Percentiles rank a stretch among this genome's conserved stretches.
phyloP scores from a whole-genome alignment of 2,329 filamentous ascomycete genomes.

The Epicoccum nigrum region DNA sequence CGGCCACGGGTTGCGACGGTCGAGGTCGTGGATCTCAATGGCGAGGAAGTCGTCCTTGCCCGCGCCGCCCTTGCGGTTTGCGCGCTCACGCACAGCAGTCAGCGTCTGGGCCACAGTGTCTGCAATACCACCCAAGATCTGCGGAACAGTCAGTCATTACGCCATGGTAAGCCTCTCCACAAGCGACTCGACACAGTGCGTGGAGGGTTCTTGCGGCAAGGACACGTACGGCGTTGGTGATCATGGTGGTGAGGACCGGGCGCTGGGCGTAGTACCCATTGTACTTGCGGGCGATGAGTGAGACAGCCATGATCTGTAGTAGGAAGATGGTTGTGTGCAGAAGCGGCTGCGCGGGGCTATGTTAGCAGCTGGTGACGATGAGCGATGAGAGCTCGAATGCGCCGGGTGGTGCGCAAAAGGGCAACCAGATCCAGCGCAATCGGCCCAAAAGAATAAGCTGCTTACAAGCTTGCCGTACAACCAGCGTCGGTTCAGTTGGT shows the following conservation, averaged over 20 bases:
- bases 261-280: constrained; percentile 92
- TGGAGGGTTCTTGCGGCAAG: neutral
- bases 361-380: constrained; percentile 20
- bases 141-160: constrained; percentile 13
- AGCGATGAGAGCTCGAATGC: constrained; percentile 9
- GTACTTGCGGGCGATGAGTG: constrained; percentile 82
- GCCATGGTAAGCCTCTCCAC: neutral
- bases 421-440: neutral
- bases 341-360: constrained; percentile 68
- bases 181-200: neutral
- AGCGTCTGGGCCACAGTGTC: constrained; percentile 95
- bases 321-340: constrained; percentile 84
- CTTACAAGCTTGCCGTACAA: constrained; percentile 76
- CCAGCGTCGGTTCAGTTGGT: constrained; percentile 72
- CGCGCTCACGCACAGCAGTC: constrained; percentile 76
- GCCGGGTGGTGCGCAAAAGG: constrained; percentile 1
- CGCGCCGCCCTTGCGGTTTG: constrained; percentile 65
- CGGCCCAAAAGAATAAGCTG: neutral
- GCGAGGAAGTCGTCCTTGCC: constrained; percentile 74
- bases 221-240: constrained; percentile 82
- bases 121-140: constrained; percentile 85
- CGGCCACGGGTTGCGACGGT: constrained; percentile 75
- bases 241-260: constrained; percentile 97
- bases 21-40: constrained; percentile 87
- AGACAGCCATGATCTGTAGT: constrained; percentile 85